phyloP scores from a whole-genome alignment of 2,329 filamentous ascomycete species.

The Neurospora crassa region DNA sequence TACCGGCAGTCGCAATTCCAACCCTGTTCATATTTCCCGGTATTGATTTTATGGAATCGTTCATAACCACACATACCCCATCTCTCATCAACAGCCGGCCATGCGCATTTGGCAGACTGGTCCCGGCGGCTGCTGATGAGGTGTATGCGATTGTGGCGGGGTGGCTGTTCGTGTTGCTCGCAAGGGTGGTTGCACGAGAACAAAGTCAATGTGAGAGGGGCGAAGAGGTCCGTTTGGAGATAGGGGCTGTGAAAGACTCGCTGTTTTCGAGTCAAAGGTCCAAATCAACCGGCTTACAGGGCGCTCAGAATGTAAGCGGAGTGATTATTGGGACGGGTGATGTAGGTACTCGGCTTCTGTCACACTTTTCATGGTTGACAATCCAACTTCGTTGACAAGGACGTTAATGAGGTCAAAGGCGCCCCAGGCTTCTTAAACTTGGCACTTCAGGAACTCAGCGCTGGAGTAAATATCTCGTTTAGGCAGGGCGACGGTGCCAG shows the following conservation, averaged over 20 bases:
- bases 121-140: constrained; percentile 14
- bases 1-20: constrained; percentile 17
- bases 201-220: constrained; percentile 10
- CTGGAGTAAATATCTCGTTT: constrained; percentile 23
- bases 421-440: constrained; percentile 19
- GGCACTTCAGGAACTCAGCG: constrained; percentile 9
- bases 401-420: constrained; percentile 25
- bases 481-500: constrained; percentile 19
- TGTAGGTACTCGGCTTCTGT: constrained; percentile 24
- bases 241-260: constrained; percentile 2
- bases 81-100: too few species aligned
- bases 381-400: constrained; percentile 27
- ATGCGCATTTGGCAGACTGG: too few species aligned
- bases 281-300: not conserved
- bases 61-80: not conserved
- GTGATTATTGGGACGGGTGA: not conserved
- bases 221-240: constrained; percentile 10
- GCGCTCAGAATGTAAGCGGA: not conserved
- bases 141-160: constrained; percentile 22
- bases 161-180: not conserved
- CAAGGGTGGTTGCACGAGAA: not conserved
- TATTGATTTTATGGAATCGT: constrained; percentile 17
- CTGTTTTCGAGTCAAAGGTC: not conserved
- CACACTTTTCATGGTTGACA: constrained; percentile 17
- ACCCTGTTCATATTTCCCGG: constrained; percentile 19